Evolutionary conservation across 139 green algal species (phyloP).

Genomic region (Mychonastes homosphaera): DNA sequence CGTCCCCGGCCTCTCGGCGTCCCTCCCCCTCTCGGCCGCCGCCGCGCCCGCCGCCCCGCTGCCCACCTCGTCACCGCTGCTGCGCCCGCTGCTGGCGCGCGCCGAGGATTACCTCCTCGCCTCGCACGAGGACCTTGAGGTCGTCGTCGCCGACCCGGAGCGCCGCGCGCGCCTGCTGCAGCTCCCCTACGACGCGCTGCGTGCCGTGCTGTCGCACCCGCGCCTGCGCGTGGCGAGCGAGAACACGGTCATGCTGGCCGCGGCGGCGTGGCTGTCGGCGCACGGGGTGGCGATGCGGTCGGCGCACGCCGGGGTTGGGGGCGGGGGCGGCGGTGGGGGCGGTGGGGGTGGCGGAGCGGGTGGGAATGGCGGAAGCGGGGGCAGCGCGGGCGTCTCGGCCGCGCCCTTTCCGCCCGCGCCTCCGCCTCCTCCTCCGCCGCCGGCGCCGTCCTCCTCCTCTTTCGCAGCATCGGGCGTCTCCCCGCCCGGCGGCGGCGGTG

Average conservation of each 20-base stretch:
- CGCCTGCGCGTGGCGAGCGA: conserved; percentile 1
- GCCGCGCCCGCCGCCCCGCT: neutral
- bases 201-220: neutral
- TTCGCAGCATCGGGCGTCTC: too few species aligned
- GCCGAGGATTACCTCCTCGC: conserved; percentile 1
- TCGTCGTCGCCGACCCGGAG: neutral
- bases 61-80: neutral
- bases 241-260: conserved; percentile 4
- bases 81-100: neutral
- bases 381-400: too few species aligned
- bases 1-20: too few species aligned
- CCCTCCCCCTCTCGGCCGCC: too few species aligned
- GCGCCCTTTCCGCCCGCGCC: too few species aligned
- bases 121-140: conserved; percentile 5
- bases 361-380: too few species aligned
- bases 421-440: too few species aligned
- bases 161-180: neutral
- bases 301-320: neutral
- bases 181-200: conserved; percentile 7
- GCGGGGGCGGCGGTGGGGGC: too few species aligned
- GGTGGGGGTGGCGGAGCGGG: neutral
- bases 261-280: neutral
- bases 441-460: too few species aligned
- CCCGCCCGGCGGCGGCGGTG: too few species aligned
- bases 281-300: neutral